Base-by-base conservation (phyloP, 1,284 basidiomycete genomes). In the Sutorius eximius region DNA sequence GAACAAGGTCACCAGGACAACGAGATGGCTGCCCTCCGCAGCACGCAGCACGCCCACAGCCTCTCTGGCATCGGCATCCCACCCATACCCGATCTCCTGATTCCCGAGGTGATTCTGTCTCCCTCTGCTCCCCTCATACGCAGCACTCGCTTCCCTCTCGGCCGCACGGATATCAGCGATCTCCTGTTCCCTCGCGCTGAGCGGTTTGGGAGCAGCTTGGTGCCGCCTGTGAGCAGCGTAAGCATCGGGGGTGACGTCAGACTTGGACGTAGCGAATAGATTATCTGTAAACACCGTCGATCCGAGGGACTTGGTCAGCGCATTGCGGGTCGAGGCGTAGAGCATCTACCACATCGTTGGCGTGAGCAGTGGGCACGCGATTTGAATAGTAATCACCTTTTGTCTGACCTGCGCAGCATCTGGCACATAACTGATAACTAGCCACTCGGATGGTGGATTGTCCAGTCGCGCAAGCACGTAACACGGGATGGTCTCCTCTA, bases 311-410 rank as follows among this genome's bases (percentile, higher is more conserved):
- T 86, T 92, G 45, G 87, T 78, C 20, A 95, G 77, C 8, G 87
- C 82, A 27, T 80, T 78, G 49, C 92, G 83, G 1, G 88, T 87
- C 1, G 92, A 89, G n/a, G 93, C 93, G 70, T 95, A 95, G 29
- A 96, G 77, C 93, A 95, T 96, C 89, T 96, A 45, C 44, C 48
- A 51, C 37, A 45, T 43, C 30, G 22, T 36, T 32, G 22, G 5
- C 22, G 22, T 24, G 16, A 50, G 52, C 10, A 18, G 37, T 11
- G 44, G 20, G 2, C 41, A 16, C 3, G 37, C 33, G 16, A 27
- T 45, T 5, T 29, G 37, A 49, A 22, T 5, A 44, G 29, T 16
- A 55, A 68, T 52, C 61, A 85, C 90, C 82, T 92, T 92, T 71
- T 90, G 85, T 68, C 87, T 77, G 52, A 91, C 80, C 71, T 80